Conservation (phyloP, 345 rosid species). For the Bretschneidera sinensis region DNA sequence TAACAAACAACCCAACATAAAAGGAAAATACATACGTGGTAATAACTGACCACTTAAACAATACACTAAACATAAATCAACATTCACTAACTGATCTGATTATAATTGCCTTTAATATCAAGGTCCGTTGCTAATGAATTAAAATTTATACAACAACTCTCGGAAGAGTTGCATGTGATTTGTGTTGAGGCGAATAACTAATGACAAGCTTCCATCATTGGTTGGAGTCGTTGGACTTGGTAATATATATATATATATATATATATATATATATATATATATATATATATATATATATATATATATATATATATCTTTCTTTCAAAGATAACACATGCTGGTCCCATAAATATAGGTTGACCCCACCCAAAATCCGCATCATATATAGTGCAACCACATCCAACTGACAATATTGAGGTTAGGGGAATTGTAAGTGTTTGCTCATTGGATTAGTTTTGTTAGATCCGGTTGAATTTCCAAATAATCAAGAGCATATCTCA, state of each 20-base stretch:
- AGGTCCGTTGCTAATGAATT: no score
- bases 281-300: no score
- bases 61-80: no score
- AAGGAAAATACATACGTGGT: no score
- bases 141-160: conserved; percentile 14
- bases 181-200: conserved; percentile 13
- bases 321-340: background rate
- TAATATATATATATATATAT: no score
- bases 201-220: background rate
- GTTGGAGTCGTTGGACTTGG: background rate
- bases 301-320: background rate
- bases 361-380: conserved; percentile 23
- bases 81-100: no score
- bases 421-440: conserved; percentile 15
- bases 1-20: no score
- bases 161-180: conserved; percentile 13
- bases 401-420: conserved; percentile 9
- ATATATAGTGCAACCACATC: conserved; percentile 1
- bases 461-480: conserved; percentile 1
- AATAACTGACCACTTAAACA: no score
- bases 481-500: conserved; percentile 24
- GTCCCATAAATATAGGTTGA: background rate
- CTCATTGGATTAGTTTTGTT: background rate
- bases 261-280: no score
- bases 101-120: no score